Evolutionary conservation across 2,329 filamentous ascomycete genomes (phyloP).

Genomic region (Orbilia blumenaviensis): DNA sequence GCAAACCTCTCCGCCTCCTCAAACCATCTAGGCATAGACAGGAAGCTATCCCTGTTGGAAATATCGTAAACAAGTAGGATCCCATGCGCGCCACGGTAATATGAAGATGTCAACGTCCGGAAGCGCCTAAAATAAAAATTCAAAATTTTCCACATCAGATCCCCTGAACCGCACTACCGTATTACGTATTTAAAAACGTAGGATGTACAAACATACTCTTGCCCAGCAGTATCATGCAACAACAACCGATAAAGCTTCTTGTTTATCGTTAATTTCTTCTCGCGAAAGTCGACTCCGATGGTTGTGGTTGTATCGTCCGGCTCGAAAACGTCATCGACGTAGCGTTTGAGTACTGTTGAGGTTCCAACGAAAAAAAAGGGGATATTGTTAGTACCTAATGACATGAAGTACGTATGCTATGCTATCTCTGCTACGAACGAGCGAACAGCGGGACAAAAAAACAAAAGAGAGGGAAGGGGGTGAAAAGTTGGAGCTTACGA

Average conservation of each 20-base stretch:
- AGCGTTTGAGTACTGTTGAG: constrained; percentile 66
- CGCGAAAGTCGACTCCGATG: constrained; percentile 69
- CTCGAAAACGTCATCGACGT: constrained; percentile 69
- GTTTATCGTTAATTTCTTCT: constrained; percentile 67
- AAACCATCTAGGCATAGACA: constrained; percentile 67
- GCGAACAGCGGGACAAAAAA: too few species aligned
- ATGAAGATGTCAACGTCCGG: constrained; percentile 66
- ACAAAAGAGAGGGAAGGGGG: neutral
- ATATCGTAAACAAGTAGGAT: constrained; percentile 66
- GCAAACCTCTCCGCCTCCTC: constrained; percentile 67
- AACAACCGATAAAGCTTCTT: constrained; percentile 67
- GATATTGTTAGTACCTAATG: too few species aligned
- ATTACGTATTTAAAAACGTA: neutral
- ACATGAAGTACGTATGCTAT: too few species aligned
- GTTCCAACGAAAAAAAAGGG: too few species aligned
- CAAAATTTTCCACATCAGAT: neutral
- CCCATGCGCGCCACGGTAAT: constrained; percentile 66
- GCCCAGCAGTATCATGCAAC: constrained; percentile 65
- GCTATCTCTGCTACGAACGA: too few species aligned
- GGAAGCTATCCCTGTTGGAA: constrained; percentile 65
- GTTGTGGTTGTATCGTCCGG: constrained; percentile 67
- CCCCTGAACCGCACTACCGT: neutral
- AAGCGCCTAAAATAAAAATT: constrained; percentile 60
- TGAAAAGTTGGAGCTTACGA: constrained; percentile 61
- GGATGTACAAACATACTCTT: constrained; percentile 54